phyloP scores from a whole-genome alignment of 2,329 filamentous ascomycete species.

The Juglanconis oblonga region DNA sequence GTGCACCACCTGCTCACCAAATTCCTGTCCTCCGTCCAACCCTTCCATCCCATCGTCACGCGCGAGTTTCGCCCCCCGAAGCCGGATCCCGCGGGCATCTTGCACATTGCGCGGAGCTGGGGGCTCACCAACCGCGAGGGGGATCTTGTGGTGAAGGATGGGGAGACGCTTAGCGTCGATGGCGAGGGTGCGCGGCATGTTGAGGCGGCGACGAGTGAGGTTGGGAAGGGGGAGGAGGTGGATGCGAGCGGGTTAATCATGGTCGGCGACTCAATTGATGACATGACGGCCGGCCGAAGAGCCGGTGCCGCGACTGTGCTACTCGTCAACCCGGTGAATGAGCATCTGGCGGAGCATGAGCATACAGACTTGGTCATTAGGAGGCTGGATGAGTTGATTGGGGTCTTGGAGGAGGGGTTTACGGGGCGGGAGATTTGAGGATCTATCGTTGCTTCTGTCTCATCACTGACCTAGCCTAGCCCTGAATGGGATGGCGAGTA shows the following conservation, averaged over 20 bases:
- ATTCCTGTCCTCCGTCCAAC: constrained; percentile 61
- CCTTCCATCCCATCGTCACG: constrained; percentile 78
- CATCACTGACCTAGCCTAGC: not conserved
- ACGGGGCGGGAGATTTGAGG: constrained; percentile 41
- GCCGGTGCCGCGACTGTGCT: constrained; percentile 91
- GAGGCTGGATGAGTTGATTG: constrained; percentile 72
- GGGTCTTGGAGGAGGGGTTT: constrained; percentile 73
- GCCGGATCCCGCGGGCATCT: constrained; percentile 80
- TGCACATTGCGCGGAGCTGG: constrained; percentile 82
- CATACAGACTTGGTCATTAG: constrained; percentile 74
- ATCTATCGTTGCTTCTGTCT: too few relatives aligned
- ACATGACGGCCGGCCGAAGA: constrained; percentile 81
- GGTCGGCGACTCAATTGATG: constrained; percentile 82
- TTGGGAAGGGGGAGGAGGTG: constrained; percentile 25
- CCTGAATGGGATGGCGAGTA: too few relatives aligned
- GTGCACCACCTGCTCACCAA: constrained; percentile 72
- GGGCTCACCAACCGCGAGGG: constrained; percentile 41
- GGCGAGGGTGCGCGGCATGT: constrained; percentile 19
- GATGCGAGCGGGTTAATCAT: constrained; percentile 55
- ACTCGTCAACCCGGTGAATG: constrained; percentile 79
- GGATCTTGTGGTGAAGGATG: not conserved
- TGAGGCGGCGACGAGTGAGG: constrained; percentile 22
- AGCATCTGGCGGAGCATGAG: constrained; percentile 64
- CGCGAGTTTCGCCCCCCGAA: constrained; percentile 81
- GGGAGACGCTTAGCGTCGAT: constrained; percentile 1